Evolutionary conservation across 2,329 filamentous ascomycete genomes (phyloP), one percentile per base, ranked within the genome.

Genomic region (Trichoderma sp.): DNA sequence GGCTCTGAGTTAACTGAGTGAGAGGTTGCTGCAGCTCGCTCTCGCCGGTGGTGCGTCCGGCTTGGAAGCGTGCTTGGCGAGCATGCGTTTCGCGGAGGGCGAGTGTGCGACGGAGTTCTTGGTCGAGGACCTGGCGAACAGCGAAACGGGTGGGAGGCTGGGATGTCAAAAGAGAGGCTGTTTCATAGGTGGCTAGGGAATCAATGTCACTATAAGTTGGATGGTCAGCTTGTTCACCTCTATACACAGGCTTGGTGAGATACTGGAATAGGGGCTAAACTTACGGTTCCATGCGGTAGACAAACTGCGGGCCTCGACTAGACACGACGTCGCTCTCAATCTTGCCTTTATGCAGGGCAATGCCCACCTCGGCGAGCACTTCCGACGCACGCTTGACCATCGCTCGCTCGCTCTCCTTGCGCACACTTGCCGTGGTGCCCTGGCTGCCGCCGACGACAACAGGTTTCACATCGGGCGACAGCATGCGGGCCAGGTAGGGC

Each of bases 261-360:
- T 12, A 21, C 9, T 21, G n/a, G n/a, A 65, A 56, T 18, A 43
- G 7, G 51, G 8, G 53, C 21, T 15, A 51, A 24, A 90, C 92
- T 86, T 84, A 95, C 87, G 96, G 96, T 78, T 98, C 95, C 93
- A 99, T 95, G 68, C 96, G 90, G 81, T 97, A 98, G 9, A 97
- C 91, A 87, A 91, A 98, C 75, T 90, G 86, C 21, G 86, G 83
- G n/a, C 88, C 90, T 39, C 89, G 87, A 71, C 86, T 85, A 24
- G 83, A 84, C 6, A 86, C 80, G 8, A 87, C 87, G 43, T 93
- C 91, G 14, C 86, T 86, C 77, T 97, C 94, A 57, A 98, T 88
- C 76, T 91, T 90, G 14, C 92, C 92, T 78, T 91, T 92, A 75
- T 97, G 92, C 79, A 98, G 92, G 2, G 88, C 87, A 18, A 98